These are phyloP conservation scores for Trichosanthes truncata DNA, from an alignment of 306 rosid species.

Conservation along the genomic window DNA sequence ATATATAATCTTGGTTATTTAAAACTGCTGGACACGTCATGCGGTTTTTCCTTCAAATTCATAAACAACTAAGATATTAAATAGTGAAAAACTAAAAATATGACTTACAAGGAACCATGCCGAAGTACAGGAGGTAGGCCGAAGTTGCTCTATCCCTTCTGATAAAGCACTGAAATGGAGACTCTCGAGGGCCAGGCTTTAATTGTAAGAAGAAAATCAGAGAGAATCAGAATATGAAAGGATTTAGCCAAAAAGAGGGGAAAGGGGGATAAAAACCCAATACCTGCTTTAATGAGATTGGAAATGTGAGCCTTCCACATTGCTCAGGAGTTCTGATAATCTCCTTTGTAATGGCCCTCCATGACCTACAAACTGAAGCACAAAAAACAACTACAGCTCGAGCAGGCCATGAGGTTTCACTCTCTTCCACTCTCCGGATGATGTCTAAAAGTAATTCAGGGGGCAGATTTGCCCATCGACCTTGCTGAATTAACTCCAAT, in stretches of 20 bases:
- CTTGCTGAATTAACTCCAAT: slow-evolving; percentile 30
- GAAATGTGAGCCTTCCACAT: slow-evolving; percentile 78
- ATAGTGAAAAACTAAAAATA: not conserved
- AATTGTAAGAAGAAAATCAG: slow-evolving; percentile 16
- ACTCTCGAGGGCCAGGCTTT: slow-evolving; percentile 85
- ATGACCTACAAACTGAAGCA: slow-evolving; percentile 77
- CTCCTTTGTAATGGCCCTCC: slow-evolving; percentile 64
- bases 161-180: slow-evolving; percentile 75
- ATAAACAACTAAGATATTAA: not conserved
- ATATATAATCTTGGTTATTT: not conserved
- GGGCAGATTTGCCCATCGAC: slow-evolving; percentile 69
- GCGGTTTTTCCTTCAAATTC: not conserved
- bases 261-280: not conserved
- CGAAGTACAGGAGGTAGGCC: slow-evolving; percentile 50
- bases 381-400: slow-evolving; percentile 51
- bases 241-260: not conserved
- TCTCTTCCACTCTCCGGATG: slow-evolving; percentile 67
- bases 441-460: slow-evolving; percentile 74
- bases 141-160: slow-evolving; percentile 72
- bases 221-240: not conserved
- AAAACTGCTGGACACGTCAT: not conserved
- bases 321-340: slow-evolving; percentile 72
- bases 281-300: slow-evolving; percentile 93
- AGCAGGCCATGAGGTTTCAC: slow-evolving; percentile 72
- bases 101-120: slow-evolving; percentile 73